Evolutionary conservation across 371 early-diverging fungal species (phyloP).

Genomic region (Choanephora cucurbitarum): DNA sequence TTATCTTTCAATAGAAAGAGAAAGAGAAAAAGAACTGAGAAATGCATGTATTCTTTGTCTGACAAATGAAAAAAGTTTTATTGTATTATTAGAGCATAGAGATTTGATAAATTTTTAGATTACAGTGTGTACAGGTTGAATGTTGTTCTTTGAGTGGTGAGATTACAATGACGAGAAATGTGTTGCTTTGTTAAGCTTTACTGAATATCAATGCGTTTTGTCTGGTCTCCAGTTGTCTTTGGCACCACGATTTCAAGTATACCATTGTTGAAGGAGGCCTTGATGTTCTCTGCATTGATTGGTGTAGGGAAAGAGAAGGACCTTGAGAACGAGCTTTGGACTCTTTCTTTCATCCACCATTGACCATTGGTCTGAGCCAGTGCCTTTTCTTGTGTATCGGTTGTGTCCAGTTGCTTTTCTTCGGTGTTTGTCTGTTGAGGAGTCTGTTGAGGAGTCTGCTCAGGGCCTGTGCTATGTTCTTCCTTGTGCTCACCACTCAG

Average conservation of each 20-base stretch:
- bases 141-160: no score
- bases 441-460: no score
- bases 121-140: no score
- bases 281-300: conserved; percentile 27
- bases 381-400: neutral
- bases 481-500: conserved; percentile 21
- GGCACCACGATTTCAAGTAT: conserved; percentile 29
- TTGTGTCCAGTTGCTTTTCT: neutral
- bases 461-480: neutral
- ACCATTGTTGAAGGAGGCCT: conserved; percentile 35
- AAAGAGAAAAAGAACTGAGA: no score
- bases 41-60: no score
- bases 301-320: conserved; percentile 28
- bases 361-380: conserved; percentile 2
- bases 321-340: conserved; percentile 29
- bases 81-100: no score
- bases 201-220: conserved; percentile 13
- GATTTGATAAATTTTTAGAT: no score
- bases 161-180: no score
- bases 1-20: no score
- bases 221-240: conserved; percentile 14
- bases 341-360: conserved; percentile 36
- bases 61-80: no score
- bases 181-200: no score
- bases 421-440: neutral